Evolutionary conservation across 2,329 filamentous ascomycete species (phyloP), one percentile per base, ranked within the genome.

Genomic region (Aspergillus novoparasiticus): DNA sequence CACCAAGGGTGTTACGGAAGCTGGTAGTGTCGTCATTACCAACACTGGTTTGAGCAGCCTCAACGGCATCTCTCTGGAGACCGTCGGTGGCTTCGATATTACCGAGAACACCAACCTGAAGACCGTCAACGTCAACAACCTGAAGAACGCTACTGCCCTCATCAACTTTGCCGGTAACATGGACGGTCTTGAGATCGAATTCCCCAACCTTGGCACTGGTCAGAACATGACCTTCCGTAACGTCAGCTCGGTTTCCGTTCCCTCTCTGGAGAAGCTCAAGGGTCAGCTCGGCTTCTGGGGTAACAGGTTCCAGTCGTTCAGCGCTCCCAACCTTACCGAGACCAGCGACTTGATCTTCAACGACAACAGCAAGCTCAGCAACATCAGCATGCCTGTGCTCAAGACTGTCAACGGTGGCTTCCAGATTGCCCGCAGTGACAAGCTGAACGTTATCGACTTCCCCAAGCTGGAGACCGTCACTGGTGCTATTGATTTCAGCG

Each of bases 351-450:
- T 90, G 55, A 81, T 84, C 68, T 82, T 90, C 72, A 81, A 83
- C 70, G 81, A 81, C 79, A 88, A 88, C 82, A 72, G 78, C 66
- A 72, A 83, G 66, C 74, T 90, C 65, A 80, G 81, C 76, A 97
- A 96, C 86, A 84, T 97, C 79, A 88, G 89, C 64, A 86, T 96
- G 80, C 89, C 90, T 55, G 54, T 75, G 26, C 84, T 98, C 53
- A 85, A 83, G 69, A 85, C 81, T 60, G 86, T 97, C 73, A 87
- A 86, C 70, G 94, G 92, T 82, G 92, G 90, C 77, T 87, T 96
- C 77, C 88, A 90, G 71, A 87, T 99, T 75, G 90, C 91, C 80
- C 96, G 97, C 87, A 97, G 98, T 89, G 92, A 92, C 65, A 82
- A 84, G 61, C 86, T 97, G 39, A 71, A 80, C 61, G 76, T 82